Evolutionary conservation across 352 stramenopile species (phyloP).

Genomic region (Sclerospora graminicola): DNA sequence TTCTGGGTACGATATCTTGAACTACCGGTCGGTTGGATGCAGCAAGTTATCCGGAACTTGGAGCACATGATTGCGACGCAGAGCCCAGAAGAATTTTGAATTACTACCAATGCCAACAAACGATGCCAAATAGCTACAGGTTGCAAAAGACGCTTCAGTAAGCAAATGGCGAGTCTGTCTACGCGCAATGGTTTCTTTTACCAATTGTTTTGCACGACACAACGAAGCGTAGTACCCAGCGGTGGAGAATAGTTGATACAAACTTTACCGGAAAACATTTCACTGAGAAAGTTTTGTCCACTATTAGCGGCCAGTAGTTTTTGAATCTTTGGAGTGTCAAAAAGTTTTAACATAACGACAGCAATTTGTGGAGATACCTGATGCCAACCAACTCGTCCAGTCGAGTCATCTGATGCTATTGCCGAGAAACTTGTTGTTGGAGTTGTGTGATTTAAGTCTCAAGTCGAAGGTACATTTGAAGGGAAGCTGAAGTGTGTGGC

Average conservation of each 20-base stretch:
- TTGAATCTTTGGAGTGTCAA: constrained; percentile 28
- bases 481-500: constrained; percentile 17
- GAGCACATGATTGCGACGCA: no score
- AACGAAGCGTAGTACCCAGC: constrained; percentile 60
- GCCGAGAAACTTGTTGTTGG: constrained; percentile 29
- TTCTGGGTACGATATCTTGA: no score
- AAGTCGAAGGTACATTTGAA: constrained; percentile 8
- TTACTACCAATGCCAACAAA: no score
- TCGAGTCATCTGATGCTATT: constrained; percentile 15
- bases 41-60: no score
- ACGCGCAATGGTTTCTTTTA: constrained; percentile 18
- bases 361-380: constrained; percentile 11
- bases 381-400: no score
- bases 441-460: constrained; percentile 3
- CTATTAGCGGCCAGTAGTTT: constrained; percentile 36
- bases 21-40: no score
- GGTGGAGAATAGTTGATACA: constrained; percentile 62
- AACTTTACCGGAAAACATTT: constrained; percentile 52
- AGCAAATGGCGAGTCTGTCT: constrained; percentile 11
- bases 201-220: constrained; percentile 24
- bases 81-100: no score
- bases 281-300: constrained; percentile 49
- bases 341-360: constrained; percentile 30
- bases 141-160: constrained; percentile 39
- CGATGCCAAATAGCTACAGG: no score